Percentiles rank a stretch among this genome's conserved stretches.
phyloP scores from a whole-genome alignment of 441 rosid species.

The Aquilaria agallochum region DNA sequence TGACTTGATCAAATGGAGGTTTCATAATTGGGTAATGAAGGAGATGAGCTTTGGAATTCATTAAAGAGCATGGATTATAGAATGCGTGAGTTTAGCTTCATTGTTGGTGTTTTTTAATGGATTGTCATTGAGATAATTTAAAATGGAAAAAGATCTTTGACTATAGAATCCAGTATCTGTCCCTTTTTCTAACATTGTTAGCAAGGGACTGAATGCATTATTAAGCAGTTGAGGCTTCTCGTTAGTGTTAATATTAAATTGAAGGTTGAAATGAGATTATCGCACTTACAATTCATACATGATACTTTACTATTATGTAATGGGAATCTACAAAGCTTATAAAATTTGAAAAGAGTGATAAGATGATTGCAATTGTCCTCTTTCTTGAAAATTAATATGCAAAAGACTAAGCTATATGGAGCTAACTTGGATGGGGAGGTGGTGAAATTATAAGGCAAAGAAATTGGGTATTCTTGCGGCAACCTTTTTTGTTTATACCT shows the following conservation, averaged over 20 bases:
- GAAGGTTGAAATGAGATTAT: background rate
- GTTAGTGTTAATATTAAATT: too few species aligned
- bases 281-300: background rate
- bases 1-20: background rate
- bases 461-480: too few species aligned
- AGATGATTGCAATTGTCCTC: background rate
- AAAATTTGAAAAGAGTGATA: background rate
- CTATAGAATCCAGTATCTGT: background rate
- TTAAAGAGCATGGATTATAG: background rate
- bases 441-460: too few species aligned
- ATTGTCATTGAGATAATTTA: too few species aligned
- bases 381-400: background rate
- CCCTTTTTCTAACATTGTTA: background rate
- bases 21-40: background rate
- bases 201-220: background rate
- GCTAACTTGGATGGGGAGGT: background rate
- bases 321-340: background rate
- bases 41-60: background rate
- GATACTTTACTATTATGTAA: background rate
- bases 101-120: too few species aligned
- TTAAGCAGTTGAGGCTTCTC: background rate
- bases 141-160: background rate
- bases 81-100: background rate
- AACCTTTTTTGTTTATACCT: too few species aligned
- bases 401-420: background rate